These are phyloP conservation scores for Piromyces finnis DNA, from an alignment of 192 early-diverging fungal genomes.

Conservation along the genomic window DNA sequence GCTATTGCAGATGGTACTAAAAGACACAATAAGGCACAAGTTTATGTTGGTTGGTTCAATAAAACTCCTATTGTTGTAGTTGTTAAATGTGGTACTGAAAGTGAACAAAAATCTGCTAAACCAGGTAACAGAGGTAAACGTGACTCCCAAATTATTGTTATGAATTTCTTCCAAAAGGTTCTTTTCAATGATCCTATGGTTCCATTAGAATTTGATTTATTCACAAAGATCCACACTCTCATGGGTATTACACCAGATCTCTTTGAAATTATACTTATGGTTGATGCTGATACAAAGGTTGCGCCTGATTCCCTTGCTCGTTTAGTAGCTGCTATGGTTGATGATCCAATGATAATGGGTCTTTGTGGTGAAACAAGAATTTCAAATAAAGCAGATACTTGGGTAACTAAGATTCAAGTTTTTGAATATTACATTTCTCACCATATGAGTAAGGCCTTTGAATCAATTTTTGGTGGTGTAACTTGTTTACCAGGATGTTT, in stretches of 20 bases:
- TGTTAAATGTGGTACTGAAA: slow-evolving; percentile 3
- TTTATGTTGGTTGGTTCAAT: slow-evolving; percentile 2
- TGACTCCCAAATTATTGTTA: slow-evolving; percentile 1
- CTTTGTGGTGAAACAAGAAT: slow-evolving; percentile 71
- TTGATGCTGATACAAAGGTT: slow-evolving; percentile 15
- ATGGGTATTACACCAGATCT: neutral
- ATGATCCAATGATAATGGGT: slow-evolving; percentile 52
- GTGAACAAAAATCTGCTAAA: neutral
- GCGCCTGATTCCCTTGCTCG: slow-evolving; percentile 52
- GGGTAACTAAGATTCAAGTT: slow-evolving; percentile 58
- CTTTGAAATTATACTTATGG: neutral
- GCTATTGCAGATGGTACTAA: neutral
- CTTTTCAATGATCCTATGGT: slow-evolving; percentile 1
- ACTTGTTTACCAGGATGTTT: neutral
- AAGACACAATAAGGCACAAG: neutral
- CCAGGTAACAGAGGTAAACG: slow-evolving; percentile 4
- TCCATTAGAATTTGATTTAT: slow-evolving; percentile 1
- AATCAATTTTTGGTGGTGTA: neutral
- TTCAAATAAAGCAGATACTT: slow-evolving; percentile 60
- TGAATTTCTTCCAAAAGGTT: neutral
- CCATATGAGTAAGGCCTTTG: neutral
- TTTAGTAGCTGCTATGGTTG: slow-evolving; percentile 56
- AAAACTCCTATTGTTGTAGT: neutral
- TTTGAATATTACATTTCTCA: neutral
- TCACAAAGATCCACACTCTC: neutral